phyloP scores from a whole-genome alignment of 257 asterid genomes.

The Primulina tabacum region DNA sequence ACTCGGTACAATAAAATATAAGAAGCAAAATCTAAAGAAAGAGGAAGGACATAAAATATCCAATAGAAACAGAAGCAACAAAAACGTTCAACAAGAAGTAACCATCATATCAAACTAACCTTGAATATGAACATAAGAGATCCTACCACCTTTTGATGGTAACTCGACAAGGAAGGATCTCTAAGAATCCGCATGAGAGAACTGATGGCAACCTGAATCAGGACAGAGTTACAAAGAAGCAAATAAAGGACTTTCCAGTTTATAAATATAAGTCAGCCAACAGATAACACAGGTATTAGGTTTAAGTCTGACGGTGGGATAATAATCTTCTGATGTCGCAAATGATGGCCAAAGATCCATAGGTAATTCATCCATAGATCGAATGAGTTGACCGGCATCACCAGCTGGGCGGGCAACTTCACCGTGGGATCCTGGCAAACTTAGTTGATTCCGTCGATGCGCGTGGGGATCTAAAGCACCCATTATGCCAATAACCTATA shows the following conservation, averaged over 20 bases:
- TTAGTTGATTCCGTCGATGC: slow-evolving; percentile 82
- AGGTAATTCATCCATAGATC: slow-evolving; percentile 84
- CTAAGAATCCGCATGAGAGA: slow-evolving; percentile 96
- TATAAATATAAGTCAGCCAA: slow-evolving; percentile 12
- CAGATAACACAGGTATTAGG: slow-evolving; percentile 23
- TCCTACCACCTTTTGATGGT: slow-evolving; percentile 96
- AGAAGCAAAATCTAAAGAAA: slow-evolving; percentile 20
- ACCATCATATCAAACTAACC: slow-evolving; percentile 45
- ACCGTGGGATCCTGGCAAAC: slow-evolving; percentile 86
- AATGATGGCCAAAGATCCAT: slow-evolving; percentile 99
- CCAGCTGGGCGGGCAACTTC: slow-evolving; percentile 81
- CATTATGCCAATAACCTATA: slow-evolving; percentile 97
- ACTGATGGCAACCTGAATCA: slow-evolving; percentile 88
- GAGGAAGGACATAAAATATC: slow-evolving; percentile 8
- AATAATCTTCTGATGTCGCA: slow-evolving; percentile 97
- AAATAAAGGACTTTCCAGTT: slow-evolving; percentile 19
- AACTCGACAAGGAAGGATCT: slow-evolving; percentile 95
- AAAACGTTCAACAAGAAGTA: slow-evolving; percentile 8
- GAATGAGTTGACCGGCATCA: slow-evolving; percentile 81
- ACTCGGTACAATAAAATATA: slow-evolving; percentile 14
- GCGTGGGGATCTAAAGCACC: slow-evolving; percentile 98
- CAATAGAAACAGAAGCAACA: slow-evolving; percentile 10
- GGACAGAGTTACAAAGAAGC: slow-evolving; percentile 23
- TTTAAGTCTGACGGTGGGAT: slow-evolving; percentile 75
- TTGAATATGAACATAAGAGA: slow-evolving; percentile 97